A percentile compares a stretch with the other conserved stretches of the same genome.
Conservation (phyloP, 805 yeast species). For the Naumovozyma dairenensis region DNA sequence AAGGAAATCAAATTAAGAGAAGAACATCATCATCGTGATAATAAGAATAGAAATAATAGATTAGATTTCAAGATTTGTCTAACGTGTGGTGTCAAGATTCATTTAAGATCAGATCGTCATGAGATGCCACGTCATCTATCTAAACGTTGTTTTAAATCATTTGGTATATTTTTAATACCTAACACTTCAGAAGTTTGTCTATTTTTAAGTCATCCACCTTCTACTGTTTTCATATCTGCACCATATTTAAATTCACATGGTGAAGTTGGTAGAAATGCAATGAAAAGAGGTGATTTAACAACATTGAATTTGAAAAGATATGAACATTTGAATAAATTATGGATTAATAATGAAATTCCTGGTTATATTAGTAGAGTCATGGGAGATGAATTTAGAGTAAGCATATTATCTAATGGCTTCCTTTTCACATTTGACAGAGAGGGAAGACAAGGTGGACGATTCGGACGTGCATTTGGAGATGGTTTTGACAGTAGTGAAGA, state of each 20-base stretch:
- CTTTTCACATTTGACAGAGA: conserved; percentile 21
- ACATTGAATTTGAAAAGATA: conserved; percentile 44
- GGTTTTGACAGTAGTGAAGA: conserved; percentile 17
- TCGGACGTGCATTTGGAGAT: no score
- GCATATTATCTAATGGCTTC: conserved; percentile 20
- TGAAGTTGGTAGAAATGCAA: conserved; percentile 50
- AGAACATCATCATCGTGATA: conserved; percentile 22
- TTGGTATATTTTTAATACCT: conserved; percentile 31
- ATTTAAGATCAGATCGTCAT: conserved; percentile 23
- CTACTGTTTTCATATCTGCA: conserved; percentile 36
- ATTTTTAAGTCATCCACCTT: conserved; percentile 27
- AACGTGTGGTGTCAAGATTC: conserved; percentile 36
- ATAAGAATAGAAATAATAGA: conserved; percentile 26
- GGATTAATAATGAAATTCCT: conserved; percentile 52
- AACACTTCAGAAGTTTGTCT: conserved; percentile 27
- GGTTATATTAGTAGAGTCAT: conserved; percentile 36
- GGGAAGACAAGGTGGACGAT: conserved; percentile 16
- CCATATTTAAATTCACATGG: conserved; percentile 73
- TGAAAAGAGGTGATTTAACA: conserved; percentile 47
- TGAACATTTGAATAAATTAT: conserved; percentile 44
- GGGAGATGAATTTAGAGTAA: conserved; percentile 29
- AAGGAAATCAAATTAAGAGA: conserved; percentile 21
- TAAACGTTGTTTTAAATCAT: conserved; percentile 25
- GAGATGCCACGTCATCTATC: conserved; percentile 26
- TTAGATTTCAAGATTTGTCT: conserved; percentile 38